phyloP scores from a whole-genome alignment of 2,329 filamentous ascomycete genomes.

The Verticillium zaregamsianum region DNA sequence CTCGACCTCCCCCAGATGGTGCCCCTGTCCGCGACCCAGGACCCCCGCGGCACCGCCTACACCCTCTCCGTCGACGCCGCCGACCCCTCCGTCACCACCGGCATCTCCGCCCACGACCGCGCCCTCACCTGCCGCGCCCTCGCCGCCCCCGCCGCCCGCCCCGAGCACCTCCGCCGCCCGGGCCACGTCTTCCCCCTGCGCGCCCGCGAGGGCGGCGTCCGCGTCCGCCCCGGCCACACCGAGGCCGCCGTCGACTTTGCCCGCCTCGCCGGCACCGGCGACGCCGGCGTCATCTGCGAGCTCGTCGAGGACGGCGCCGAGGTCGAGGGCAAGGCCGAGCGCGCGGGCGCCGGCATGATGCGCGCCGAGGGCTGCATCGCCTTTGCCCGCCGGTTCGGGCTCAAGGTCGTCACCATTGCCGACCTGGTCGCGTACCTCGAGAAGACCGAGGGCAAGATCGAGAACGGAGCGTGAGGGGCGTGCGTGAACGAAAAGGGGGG shows the following conservation, averaged over 20 bases:
- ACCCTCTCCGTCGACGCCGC: slow-evolving; percentile 82
- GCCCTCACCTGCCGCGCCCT: slow-evolving; percentile 76
- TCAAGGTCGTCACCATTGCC: slow-evolving; percentile 94
- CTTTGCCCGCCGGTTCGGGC: slow-evolving; percentile 83
- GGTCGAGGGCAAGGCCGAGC: slow-evolving; percentile 62
- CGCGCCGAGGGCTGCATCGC: slow-evolving; percentile 79
- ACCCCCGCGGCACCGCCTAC: slow-evolving; percentile 89
- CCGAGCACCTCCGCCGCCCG: slow-evolving; percentile 68
- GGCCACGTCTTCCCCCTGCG: slow-evolving; percentile 88
- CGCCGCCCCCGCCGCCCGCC: slow-evolving; percentile 57
- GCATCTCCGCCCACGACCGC: slow-evolving; percentile 86
- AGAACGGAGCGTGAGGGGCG: slow-evolving; percentile 31
- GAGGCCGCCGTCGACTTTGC: slow-evolving; percentile 93
- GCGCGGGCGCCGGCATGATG: slow-evolving; percentile 79
- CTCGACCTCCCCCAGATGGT: slow-evolving; percentile 92
- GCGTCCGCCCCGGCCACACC: slow-evolving; percentile 79
- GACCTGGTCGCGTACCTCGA: slow-evolving; percentile 79
- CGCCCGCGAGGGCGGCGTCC: slow-evolving; percentile 74
- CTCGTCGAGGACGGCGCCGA: slow-evolving; percentile 81
- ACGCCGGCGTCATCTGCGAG: slow-evolving; percentile 84
- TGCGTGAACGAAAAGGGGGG: not conserved
- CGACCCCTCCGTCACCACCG: slow-evolving; percentile 72
- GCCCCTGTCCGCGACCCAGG: slow-evolving; percentile 49
- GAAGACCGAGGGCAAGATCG: slow-evolving; percentile 62
- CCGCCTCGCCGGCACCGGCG: slow-evolving; percentile 70